These are phyloP conservation scores for Hypoxylon perforatum DNA, from an alignment of 495 filamentous ascomycete genomes.

Conservation along the genomic window DNA sequence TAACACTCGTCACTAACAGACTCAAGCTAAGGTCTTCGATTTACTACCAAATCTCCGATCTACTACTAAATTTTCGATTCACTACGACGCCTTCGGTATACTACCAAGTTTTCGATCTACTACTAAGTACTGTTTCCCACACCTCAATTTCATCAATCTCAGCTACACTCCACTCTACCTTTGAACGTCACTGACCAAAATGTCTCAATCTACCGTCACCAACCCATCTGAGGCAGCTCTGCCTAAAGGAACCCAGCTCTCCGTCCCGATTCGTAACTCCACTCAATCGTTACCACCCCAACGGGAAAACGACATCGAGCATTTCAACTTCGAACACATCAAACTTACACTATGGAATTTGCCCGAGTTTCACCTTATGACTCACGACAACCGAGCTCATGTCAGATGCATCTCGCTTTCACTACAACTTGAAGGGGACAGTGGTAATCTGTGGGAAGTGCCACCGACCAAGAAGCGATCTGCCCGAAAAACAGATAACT, in stretches of 20 bases:
- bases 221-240: not conserved
- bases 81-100: no score
- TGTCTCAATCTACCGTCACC: not conserved
- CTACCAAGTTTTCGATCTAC: no score
- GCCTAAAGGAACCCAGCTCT: not conserved
- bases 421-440: slow-evolving; percentile 43
- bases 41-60: no score
- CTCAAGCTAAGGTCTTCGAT: no score
- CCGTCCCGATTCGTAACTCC: slow-evolving; percentile 39
- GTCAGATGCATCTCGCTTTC: slow-evolving; percentile 45
- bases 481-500: slow-evolving; percentile 25
- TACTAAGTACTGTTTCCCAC: no score
- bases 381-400: slow-evolving; percentile 42
- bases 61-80: no score
- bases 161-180: no score
- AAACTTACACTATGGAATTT: slow-evolving; percentile 45
- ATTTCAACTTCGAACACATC: slow-evolving; percentile 42
- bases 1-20: no score
- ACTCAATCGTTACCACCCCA: slow-evolving; percentile 46
- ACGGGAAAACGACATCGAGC: slow-evolving; percentile 46
- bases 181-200: no score
- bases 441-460: slow-evolving; percentile 27
- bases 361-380: slow-evolving; percentile 40
- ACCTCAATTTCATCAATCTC: no score
- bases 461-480: slow-evolving; percentile 13